phyloP scores from a whole-genome alignment of 148 eudicot genomes.

The Mesembryanthemum crystallinum region DNA sequence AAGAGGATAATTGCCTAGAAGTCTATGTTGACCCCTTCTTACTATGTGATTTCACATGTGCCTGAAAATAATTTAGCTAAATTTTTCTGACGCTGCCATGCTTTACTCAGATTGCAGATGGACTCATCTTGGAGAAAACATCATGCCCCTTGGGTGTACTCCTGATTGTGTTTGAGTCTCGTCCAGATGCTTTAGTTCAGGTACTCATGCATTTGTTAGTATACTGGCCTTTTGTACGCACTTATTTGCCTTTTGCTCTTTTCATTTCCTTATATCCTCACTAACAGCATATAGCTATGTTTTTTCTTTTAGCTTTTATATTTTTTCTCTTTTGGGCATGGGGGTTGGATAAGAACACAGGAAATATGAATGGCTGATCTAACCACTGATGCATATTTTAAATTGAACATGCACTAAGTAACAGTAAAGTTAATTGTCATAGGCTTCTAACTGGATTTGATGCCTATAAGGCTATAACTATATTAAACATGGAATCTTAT shows the following conservation, averaged over 20 bases:
- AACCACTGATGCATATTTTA: neutral
- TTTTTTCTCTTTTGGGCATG: neutral
- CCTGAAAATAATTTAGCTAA: neutral
- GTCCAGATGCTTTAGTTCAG: conserved; percentile 99
- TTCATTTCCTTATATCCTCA: neutral
- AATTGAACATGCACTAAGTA: neutral
- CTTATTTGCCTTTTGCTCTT: neutral
- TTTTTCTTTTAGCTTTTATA: neutral
- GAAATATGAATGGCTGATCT: neutral
- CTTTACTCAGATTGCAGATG: conserved; percentile 69
- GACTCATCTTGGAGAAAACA: conserved; percentile 74
- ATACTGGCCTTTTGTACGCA: neutral
- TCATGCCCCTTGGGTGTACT: conserved; percentile 94
- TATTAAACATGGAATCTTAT: neutral
- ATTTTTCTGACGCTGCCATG: conserved; percentile 18
- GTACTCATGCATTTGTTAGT: conserved; percentile 28
- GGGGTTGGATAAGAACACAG: too few species aligned
- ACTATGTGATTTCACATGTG: neutral
- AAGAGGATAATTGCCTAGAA: neutral
- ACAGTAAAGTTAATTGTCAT: neutral
- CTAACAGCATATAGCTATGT: neutral
- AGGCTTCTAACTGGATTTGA: neutral
- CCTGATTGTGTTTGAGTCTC: conserved; percentile 89
- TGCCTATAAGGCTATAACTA: neutral
- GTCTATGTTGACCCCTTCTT: neutral